Percentiles rank a stretch among this genome's conserved stretches.
Evolutionary conservation across 192 early-diverging fungal species (phyloP).

Genomic region (Gorgonomyces haynaldii): DNA sequence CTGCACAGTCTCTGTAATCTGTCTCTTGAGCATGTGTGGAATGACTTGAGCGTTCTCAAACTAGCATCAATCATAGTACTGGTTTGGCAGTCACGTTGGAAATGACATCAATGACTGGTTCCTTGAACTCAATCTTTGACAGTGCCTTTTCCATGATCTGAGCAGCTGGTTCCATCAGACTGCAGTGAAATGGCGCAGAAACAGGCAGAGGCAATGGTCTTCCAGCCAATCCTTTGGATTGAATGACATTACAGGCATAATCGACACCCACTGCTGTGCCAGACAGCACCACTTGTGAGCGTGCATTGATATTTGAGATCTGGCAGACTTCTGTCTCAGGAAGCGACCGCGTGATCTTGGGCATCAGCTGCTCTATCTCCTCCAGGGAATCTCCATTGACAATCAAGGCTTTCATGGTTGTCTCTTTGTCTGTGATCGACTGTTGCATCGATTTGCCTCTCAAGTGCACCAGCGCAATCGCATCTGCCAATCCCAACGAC

Average conservation of each 20-base stretch:
- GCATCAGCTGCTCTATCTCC: constrained; percentile 57
- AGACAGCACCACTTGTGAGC: constrained; percentile 57
- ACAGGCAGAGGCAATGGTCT: constrained; percentile 82
- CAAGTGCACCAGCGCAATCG: constrained; percentile 68
- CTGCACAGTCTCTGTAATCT: constrained; percentile 75
- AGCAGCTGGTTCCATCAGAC: constrained; percentile 78
- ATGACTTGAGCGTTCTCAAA: constrained; percentile 48
- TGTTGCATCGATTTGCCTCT: constrained; percentile 84
- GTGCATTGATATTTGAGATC: constrained; percentile 72
- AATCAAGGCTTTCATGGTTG: constrained; percentile 83
- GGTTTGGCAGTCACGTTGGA: constrained; percentile 86
- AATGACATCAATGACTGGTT: constrained; percentile 71
- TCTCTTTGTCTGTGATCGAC: constrained; percentile 54
- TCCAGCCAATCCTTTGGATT: constrained; percentile 69
- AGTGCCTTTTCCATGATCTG: constrained; percentile 60
- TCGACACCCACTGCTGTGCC: constrained; percentile 81
- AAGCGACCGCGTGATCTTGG: constrained; percentile 45
- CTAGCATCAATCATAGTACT: constrained; percentile 30
- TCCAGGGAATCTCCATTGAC: constrained; percentile 59
- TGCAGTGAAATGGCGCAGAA: constrained; percentile 94
- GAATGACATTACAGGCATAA: constrained; percentile 66
- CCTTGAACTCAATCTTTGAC: constrained; percentile 54
- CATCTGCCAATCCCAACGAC: constrained; percentile 57
- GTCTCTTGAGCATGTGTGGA: constrained; percentile 53
- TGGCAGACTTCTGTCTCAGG: constrained; percentile 67